Conservation (phyloP, 495 filamentous ascomycete genomes). For the Parmelia sp. region DNA sequence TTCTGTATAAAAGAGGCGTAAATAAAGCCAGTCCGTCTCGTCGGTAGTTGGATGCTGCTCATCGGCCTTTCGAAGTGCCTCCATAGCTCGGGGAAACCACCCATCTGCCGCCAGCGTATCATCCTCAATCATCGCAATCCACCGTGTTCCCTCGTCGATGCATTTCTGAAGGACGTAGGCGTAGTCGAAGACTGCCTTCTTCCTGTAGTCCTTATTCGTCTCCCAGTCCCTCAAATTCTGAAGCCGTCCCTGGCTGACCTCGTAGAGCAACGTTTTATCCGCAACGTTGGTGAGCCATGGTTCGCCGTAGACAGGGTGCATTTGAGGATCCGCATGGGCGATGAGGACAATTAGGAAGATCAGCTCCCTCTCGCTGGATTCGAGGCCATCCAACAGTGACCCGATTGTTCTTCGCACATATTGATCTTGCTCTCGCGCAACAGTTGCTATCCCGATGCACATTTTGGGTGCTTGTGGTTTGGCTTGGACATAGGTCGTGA, state of each 20-base stretch:
- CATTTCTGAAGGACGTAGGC: constrained; percentile 42
- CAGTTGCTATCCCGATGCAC: constrained; percentile 36
- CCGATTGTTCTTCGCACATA: constrained; percentile 47
- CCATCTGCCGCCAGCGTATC: constrained; percentile 46
- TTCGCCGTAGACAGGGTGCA: constrained; percentile 45
- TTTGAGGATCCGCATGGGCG: constrained; percentile 41
- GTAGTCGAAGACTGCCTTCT: constrained; percentile 48
- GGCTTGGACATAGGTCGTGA: constrained; percentile 6
- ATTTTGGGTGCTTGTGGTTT: constrained; percentile 21
- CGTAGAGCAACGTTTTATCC: constrained; percentile 41
- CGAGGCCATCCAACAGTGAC: constrained; percentile 46
- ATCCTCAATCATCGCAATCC: constrained; percentile 51
- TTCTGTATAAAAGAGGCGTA: constrained; percentile 55
- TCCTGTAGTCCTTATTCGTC: constrained; percentile 28
- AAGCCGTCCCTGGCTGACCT: constrained; percentile 22
- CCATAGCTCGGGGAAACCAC: constrained; percentile 44
- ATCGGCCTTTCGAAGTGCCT: constrained; percentile 36
- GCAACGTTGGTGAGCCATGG: constrained; percentile 44
- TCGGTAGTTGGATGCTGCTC: constrained; percentile 24
- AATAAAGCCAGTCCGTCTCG: constrained; percentile 39
- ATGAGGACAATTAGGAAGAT: constrained; percentile 49
- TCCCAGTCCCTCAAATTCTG: constrained; percentile 27
- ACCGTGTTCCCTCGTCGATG: constrained; percentile 38
- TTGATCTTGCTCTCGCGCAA: constrained; percentile 33
- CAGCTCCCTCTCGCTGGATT: constrained; percentile 37